Percentiles rank a stretch among this genome's conserved stretches.
phyloP scores from a whole-genome alignment of 805 yeast species.

The Pachysolen tannophilus region DNA sequence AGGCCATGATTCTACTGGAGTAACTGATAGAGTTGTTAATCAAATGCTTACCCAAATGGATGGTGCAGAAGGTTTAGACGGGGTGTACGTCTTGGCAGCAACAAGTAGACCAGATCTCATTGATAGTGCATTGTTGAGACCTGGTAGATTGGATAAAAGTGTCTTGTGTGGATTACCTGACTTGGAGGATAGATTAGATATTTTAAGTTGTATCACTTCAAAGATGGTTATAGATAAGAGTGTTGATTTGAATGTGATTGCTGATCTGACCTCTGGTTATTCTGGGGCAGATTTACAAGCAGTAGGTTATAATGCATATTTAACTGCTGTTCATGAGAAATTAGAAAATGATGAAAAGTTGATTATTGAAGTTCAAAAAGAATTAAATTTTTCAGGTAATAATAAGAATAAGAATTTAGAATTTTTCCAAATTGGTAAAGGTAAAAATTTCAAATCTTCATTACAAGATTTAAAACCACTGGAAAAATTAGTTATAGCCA shows the following conservation, averaged over 20 bases:
- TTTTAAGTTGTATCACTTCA: constrained; percentile 46
- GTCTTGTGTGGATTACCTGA: constrained; percentile 85
- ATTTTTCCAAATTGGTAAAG: constrained; percentile 33
- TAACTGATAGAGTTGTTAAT: constrained; percentile 94
- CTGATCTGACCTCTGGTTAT: constrained; percentile 59
- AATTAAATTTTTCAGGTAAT: constrained; percentile 9
- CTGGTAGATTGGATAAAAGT: constrained; percentile 92
- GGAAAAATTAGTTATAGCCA: constrained; percentile 31
- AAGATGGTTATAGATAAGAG: constrained; percentile 51
- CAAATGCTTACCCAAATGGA: constrained; percentile 98
- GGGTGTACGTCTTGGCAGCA: constrained; percentile 94
- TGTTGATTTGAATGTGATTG: constrained; percentile 48
- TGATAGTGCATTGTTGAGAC: constrained; percentile 89
- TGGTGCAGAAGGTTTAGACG: constrained; percentile 97
- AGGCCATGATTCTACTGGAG: constrained; percentile 97
- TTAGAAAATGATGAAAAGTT: constrained; percentile 38
- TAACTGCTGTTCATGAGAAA: constrained; percentile 73
- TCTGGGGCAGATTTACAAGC: constrained; percentile 97
- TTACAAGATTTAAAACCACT: constrained; percentile 24
- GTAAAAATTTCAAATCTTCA: constrained; percentile 1
- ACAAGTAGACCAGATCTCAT: constrained; percentile 94
- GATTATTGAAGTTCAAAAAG: constrained; percentile 15
- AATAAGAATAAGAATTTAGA: constrained; percentile 20
- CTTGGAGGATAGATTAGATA: constrained; percentile 62
- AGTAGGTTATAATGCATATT: constrained; percentile 80